Base-by-base conservation (phyloP, 257 asterid genomes). In the Salvia hispanica region DNA sequence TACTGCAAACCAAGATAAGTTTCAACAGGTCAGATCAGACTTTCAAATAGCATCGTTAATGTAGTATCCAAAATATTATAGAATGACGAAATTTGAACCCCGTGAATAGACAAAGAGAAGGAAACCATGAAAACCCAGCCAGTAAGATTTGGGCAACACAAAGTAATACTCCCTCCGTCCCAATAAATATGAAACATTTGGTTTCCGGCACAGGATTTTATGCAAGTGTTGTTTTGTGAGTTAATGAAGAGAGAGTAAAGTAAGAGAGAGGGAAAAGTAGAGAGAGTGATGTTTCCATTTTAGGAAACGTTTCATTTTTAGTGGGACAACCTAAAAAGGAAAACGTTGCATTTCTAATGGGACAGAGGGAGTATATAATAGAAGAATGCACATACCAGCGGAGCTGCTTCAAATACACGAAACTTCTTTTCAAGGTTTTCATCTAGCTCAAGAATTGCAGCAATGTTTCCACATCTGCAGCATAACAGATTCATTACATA, bases 331-430 rank as follows among this genome's bases (percentile, higher is more conserved):
- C n/a, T n/a, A n/a, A n/a, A n/a, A n/a, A n/a, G n/a, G n/a, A n/a
- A n/a, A n/a, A n/a, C n/a, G n/a, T n/a, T n/a, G n/a, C n/a, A n/a
- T n/a, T n/a, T n/a, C n/a, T n/a, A n/a, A n/a, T n/a, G n/a, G 25
- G 25, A 21, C 25, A 21, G 25, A 21, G 25, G 25, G 25, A 45
- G 9, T 3, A 36, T 58, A 40, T 5, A 11, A 61, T 16, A 42
- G 10, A 43, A 43, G 37, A 37, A 71, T 70, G 66, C 37, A 73
- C 70, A 37, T 39, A 93, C 99, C 96, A 86, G 90, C 3, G 99
- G 95, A 75, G 97, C 97, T n/a, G 99, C 99, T 64, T 88, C 91
- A 79, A 93, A 90, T 47, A 90, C 99, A 37, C 88, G 90, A 64
- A 93, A 90, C 73, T 78, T 60, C 83, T 74, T 88, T 18, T 80